Conservation (phyloP, 805 yeast genomes). For the Zygoascus biomembranicola region DNA sequence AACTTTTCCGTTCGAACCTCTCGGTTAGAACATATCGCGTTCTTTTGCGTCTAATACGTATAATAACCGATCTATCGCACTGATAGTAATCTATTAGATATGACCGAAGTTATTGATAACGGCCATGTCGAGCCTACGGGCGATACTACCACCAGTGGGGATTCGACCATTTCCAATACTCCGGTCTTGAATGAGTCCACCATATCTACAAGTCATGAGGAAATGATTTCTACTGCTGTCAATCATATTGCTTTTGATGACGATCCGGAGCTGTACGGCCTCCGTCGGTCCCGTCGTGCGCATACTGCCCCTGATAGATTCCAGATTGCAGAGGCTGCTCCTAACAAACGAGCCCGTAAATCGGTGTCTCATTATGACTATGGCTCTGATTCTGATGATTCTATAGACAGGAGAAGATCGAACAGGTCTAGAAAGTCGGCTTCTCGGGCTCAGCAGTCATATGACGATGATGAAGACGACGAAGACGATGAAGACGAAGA, state of each 20-base stretch:
- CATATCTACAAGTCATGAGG: not conserved
- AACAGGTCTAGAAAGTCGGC: slow-evolving; percentile 18
- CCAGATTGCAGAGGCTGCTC: slow-evolving; percentile 13
- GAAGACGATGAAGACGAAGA: slow-evolving; percentile 25
- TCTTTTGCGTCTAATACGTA: no score
- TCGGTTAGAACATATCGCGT: no score
- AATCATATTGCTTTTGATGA: slow-evolving; percentile 14
- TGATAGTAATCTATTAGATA: not conserved
- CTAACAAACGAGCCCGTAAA: slow-evolving; percentile 7
- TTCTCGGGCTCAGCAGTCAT: slow-evolving; percentile 16
- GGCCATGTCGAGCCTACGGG: not conserved
- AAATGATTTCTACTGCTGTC: not conserved
- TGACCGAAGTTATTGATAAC: not conserved
- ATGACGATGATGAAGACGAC: slow-evolving; percentile 6
- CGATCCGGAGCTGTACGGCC: slow-evolving; percentile 35
- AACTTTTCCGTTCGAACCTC: no score
- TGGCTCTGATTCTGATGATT: slow-evolving; percentile 20
- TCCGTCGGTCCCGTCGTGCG: slow-evolving; percentile 33
- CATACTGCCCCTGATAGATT: slow-evolving; percentile 26
- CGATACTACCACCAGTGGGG: slow-evolving; percentile 1
- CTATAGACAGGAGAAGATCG: slow-evolving; percentile 16
- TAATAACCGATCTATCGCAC: no score
- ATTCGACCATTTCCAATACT: not conserved
- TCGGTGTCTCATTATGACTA: slow-evolving; percentile 18
- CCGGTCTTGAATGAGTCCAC: not conserved